Percentiles rank a stretch among this genome's conserved stretches.
Conservation (phyloP, 1,284 basidiomycete genomes). For the Trichosporon faecale region DNA sequence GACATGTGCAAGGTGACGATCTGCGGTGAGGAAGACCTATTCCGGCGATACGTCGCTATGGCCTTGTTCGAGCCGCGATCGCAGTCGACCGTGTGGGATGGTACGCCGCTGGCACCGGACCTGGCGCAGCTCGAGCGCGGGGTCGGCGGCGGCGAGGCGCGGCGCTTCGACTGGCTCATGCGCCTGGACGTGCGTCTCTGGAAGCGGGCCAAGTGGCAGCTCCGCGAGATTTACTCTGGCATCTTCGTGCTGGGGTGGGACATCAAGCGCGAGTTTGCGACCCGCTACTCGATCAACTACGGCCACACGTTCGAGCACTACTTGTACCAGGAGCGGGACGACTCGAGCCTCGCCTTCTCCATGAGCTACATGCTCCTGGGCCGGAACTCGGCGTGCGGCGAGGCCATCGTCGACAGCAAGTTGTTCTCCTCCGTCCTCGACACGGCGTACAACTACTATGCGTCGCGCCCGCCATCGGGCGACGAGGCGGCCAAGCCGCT, state of each 20-base stretch:
- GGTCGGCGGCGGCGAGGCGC: neutral
- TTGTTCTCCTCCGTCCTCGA: conserved; percentile 72
- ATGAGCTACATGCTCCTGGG: conserved; percentile 88
- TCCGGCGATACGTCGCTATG: conserved; percentile 57
- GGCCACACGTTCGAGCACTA: conserved; percentile 84
- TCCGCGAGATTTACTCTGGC: conserved; percentile 43
- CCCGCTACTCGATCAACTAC: conserved; percentile 79
- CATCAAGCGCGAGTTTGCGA: conserved; percentile 55
- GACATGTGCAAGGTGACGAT: conserved; percentile 67
- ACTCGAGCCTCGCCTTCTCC: conserved; percentile 81
- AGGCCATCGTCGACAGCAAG: conserved; percentile 69
- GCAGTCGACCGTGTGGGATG: conserved; percentile 15
- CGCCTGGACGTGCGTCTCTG: conserved; percentile 46
- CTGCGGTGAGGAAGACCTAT: conserved; percentile 60
- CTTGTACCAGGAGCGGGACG: conserved; percentile 85
- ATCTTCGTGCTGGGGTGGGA: conserved; percentile 34
- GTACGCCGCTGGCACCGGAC: conserved; percentile 19
- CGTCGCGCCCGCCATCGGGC: conserved; percentile 9
- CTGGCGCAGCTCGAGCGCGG: conserved; percentile 16
- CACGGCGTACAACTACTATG: conserved; percentile 79
- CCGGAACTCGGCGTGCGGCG: conserved; percentile 70
- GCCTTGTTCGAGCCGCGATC: conserved; percentile 28
- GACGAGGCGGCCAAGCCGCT: neutral
- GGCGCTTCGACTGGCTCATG: conserved; percentile 47
- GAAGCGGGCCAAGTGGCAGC: conserved; percentile 45